A percentile compares a stretch with the other conserved stretches of the same genome.
Conservation (phyloP, 2,329 filamentous ascomycete species). For the Chaetomium olivaceum region DNA sequence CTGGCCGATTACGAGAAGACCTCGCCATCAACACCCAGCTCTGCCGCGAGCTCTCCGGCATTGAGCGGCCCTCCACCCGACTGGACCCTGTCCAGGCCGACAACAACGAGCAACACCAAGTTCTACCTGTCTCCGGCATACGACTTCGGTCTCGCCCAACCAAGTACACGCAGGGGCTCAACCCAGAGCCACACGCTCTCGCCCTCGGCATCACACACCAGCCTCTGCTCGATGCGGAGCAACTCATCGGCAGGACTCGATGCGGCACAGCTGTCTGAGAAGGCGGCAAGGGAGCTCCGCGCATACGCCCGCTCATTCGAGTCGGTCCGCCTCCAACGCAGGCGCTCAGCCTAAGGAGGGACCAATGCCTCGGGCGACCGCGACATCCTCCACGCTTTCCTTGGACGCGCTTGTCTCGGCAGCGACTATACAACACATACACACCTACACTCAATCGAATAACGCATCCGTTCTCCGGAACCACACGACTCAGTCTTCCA, state of each 20-base stretch:
- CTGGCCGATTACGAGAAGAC: conserved; percentile 83
- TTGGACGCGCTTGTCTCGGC: conserved; percentile 6
- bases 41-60: conserved; percentile 59
- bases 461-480: conserved; percentile 25
- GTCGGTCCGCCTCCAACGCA: conserved; percentile 65
- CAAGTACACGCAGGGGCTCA: conserved; percentile 35
- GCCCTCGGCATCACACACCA: conserved; percentile 79
- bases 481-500: conserved; percentile 28
- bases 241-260: conserved; percentile 56
- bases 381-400: conserved; percentile 21
- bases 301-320: conserved; percentile 90
- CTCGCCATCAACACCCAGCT: conserved; percentile 53
- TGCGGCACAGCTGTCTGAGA: conserved; percentile 65
- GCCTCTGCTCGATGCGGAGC: conserved; percentile 76
- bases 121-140: conserved; percentile 74
- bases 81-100: conserved; percentile 44
- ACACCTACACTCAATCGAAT: conserved; percentile 27
- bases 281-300: conserved; percentile 75
- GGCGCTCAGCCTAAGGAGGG: conserved; percentile 54
- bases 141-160: conserved; percentile 68
- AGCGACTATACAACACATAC: conserved; percentile 26
- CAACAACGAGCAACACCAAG: conserved; percentile 42
- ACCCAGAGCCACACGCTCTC: conserved; percentile 46
- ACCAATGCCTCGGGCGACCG: conserved; percentile 22
- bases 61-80: conserved; percentile 53